These are phyloP conservation scores for Breviolum minutum DNA, from an alignment of 73 alveolate genomes.

Conservation along the genomic window DNA sequence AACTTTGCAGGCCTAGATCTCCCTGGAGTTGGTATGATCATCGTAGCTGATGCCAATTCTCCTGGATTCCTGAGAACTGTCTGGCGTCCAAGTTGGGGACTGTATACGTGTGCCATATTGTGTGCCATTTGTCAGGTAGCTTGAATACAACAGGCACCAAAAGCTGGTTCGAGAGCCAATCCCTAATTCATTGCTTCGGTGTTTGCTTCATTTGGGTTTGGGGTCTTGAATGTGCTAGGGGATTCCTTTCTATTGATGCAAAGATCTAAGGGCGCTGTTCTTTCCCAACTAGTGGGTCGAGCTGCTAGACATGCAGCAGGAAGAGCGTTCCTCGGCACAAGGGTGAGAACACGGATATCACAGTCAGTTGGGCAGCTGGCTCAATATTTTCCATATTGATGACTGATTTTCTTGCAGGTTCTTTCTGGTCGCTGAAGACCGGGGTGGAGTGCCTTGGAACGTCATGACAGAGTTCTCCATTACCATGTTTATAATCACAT, in stretches of 20 bases:
- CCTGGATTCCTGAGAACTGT: slow-evolving; percentile 20
- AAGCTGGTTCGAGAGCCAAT: too few relatives aligned
- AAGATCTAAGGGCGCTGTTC: background rate
- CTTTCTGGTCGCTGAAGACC: slow-evolving; percentile 10
- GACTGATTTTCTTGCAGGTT: background rate
- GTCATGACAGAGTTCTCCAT: background rate
- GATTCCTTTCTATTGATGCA: too few relatives aligned
- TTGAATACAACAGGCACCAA: too few relatives aligned
- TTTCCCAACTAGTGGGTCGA: slow-evolving; percentile 22
- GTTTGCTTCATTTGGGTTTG: too few relatives aligned
- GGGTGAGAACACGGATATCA: background rate
- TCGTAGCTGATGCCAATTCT: slow-evolving; percentile 24
- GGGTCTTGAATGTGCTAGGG: too few relatives aligned
- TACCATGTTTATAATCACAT: too few relatives aligned
- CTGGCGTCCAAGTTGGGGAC: background rate
- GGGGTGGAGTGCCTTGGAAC: background rate
- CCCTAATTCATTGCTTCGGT: too few relatives aligned
- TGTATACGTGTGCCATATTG: background rate
- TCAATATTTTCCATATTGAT: background rate
- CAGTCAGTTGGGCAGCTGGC: background rate
- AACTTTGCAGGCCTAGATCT: slow-evolving; percentile 29
- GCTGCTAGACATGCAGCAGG: slow-evolving; percentile 2
- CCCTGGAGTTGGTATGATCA: slow-evolving; percentile 37
- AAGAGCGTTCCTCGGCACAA: background rate
- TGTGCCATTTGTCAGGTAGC: too few relatives aligned